A percentile compares a stretch with the other conserved stretches of the same genome.
Evolutionary conservation across 805 yeast species (phyloP).

Genomic region (Wickerhamomyces ciferrii): DNA sequence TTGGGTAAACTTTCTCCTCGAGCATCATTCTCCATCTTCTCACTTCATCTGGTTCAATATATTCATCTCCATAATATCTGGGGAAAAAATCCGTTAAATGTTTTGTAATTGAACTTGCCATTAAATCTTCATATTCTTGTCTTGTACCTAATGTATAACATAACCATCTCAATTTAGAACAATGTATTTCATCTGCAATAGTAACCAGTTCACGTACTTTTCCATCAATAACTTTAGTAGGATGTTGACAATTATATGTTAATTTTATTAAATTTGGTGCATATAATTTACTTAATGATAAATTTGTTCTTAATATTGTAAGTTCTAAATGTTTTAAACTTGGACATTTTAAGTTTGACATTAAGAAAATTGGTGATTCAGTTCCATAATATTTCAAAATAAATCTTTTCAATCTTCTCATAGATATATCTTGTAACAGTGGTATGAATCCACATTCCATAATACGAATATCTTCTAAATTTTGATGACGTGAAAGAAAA

Average conservation of each 20-base stretch:
- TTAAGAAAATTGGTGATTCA: neutral
- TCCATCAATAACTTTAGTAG: neutral
- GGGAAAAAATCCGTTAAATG: neutral
- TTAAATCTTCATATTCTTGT: neutral
- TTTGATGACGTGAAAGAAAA: neutral
- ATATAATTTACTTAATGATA: neutral
- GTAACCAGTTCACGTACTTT: neutral
- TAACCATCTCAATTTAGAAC: neutral
- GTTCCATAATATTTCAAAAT: neutral
- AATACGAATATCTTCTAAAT: neutral
- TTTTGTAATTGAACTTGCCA: neutral
- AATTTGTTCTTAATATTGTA: neutral
- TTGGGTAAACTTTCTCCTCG: neutral
- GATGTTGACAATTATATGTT: neutral
- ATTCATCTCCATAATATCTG: neutral
- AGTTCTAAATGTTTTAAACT: neutral
- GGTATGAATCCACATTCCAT: neutral
- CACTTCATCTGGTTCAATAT: neutral
- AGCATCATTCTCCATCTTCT: neutral
- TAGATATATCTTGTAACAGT: neutral
- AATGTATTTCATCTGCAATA: neutral
- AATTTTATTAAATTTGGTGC: neutral
- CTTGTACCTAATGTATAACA: neutral
- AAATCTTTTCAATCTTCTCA: neutral
- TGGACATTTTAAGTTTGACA: neutral